phyloP scores from a whole-genome alignment of 2,329 filamentous ascomycete species.

The Claviceps sp. region DNA sequence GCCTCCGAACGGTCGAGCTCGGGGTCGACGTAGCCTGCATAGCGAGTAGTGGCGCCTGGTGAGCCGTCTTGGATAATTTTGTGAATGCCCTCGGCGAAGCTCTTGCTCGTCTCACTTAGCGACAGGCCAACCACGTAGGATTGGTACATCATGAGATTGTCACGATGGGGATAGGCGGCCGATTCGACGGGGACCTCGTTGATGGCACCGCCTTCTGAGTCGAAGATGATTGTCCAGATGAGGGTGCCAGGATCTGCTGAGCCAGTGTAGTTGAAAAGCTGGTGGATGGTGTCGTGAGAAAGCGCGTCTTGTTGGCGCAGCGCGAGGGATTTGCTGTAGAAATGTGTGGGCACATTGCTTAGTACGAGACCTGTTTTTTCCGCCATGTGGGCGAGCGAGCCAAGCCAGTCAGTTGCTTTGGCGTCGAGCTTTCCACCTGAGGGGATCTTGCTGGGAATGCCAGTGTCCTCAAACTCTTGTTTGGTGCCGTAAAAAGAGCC shows the following conservation, averaged over 20 bases:
- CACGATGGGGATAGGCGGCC: slow-evolving; percentile 49
- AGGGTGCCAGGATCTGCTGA: slow-evolving; percentile 33
- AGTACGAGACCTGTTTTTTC: slow-evolving; percentile 34
- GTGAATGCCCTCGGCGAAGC: slow-evolving; percentile 40
- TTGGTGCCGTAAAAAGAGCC: slow-evolving; percentile 48
- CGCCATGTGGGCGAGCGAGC: slow-evolving; percentile 38
- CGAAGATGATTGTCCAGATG: slow-evolving; percentile 50
- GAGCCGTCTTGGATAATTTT: slow-evolving; percentile 24
- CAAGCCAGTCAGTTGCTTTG: slow-evolving; percentile 50
- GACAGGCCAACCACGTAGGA: slow-evolving; percentile 42
- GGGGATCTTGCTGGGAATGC: slow-evolving; percentile 35
- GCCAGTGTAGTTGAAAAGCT: slow-evolving; percentile 42
- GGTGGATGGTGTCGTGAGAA: slow-evolving; percentile 27
- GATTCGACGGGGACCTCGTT: slow-evolving; percentile 40
- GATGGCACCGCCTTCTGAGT: slow-evolving; percentile 46
- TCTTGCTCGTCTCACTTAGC: slow-evolving; percentile 30
- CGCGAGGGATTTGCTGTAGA: slow-evolving; percentile 45
- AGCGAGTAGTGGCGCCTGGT: slow-evolving; percentile 33
- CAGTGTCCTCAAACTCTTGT: slow-evolving; percentile 38
- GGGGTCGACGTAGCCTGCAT: slow-evolving; percentile 51
- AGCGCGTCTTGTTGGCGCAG: slow-evolving; percentile 37
- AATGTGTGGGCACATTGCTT: slow-evolving; percentile 33
- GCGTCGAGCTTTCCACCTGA: slow-evolving; percentile 25
- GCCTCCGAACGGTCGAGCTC: slow-evolving; percentile 25
- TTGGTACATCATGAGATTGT: slow-evolving; percentile 51